Base-by-base conservation (phyloP, 2,329 filamentous ascomycete species). In the Penicillium sp. region DNA sequence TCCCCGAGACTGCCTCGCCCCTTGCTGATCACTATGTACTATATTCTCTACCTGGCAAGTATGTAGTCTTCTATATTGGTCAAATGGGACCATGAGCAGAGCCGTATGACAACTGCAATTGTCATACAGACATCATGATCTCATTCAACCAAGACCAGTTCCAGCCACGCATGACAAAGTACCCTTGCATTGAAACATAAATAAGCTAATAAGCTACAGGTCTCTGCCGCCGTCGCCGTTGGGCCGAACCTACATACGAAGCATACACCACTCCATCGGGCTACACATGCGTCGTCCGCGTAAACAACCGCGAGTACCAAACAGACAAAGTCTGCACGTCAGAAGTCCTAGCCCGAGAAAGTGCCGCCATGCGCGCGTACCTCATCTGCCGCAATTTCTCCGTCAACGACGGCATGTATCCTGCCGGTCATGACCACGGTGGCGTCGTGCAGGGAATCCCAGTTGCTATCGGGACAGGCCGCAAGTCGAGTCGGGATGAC, bases 361-460 rank as follows among this genome's bases (percentile, higher is more conserved):
- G 90, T 56, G 90, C 90, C 16, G 90, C 90, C 44, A 93, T 93
- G 78, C 84, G 88, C 46, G 90, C 90, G 41, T 96, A 95, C 68
- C 90, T 95, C 79, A 92, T 95, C 52, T 95, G 90, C 73, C 84
- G 88, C 49, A 95, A 95, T 74, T 95, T 95, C 69, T 94, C 87
- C 39, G 85, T 93, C 65, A 95, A 95, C 62, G 88, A 93, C 56
- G 90, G 90, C 61, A 95, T 94, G 87, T 78, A 76, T 48, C 78
- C 59, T 58, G 74, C 52, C 55, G 79, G 66, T 48, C 75, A 61
- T 69, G 74, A 57, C 63, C 75, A 62, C 60, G 76, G 63, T 50
- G 71, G 62, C 13, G 66, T 75, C 14, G 68, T 78, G 29, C 78
- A 82, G 61, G 78, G 78, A 4, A 64, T 80, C 15, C 78, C 78